Evolutionary conservation across 805 yeast species (phyloP).

Genomic region (Candida maris): DNA sequence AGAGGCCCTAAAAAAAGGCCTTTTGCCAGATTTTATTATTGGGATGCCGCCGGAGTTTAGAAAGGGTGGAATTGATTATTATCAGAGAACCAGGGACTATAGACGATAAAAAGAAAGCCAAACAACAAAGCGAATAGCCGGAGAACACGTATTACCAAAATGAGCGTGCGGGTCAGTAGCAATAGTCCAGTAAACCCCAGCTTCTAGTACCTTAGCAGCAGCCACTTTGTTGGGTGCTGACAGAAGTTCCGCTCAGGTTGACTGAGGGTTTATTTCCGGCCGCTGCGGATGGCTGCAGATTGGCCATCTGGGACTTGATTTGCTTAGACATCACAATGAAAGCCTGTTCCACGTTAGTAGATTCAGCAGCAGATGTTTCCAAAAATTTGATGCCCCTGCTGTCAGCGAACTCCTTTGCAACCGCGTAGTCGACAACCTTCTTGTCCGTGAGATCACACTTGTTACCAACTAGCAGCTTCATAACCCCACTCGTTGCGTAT

Average conservation of each 20-base stretch:
- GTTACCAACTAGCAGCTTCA: conserved; percentile 93
- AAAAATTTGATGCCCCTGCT: conserved; percentile 89
- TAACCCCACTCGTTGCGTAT: conserved; percentile 96
- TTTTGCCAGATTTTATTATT: too few relatives aligned
- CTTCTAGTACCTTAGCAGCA: conserved; percentile 40
- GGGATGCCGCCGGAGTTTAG: neutral
- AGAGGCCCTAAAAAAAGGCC: too few relatives aligned
- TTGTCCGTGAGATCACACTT: conserved; percentile 92
- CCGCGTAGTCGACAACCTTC: conserved; percentile 92
- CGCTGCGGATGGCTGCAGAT: conserved; percentile 42
- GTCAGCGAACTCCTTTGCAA: conserved; percentile 97
- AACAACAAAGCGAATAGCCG: conserved; percentile 3
- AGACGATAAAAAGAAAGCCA: conserved; percentile 2
- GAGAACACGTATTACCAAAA: too few relatives aligned
- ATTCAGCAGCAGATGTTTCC: conserved; percentile 92
- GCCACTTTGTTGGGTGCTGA: conserved; percentile 40
- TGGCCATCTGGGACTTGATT: conserved; percentile 92
- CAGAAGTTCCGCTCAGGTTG: conserved; percentile 68
- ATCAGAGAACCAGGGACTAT: conserved; percentile 2
- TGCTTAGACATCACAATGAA: conserved; percentile 98
- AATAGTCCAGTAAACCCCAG: too few relatives aligned
- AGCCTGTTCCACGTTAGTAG: conserved; percentile 97
- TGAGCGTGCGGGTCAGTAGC: too few relatives aligned
- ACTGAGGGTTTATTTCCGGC: conserved; percentile 56
- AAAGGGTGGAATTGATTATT: conserved; percentile 1